Percentiles rank a stretch among this genome's conserved stretches.
phyloP scores from a whole-genome alignment of 2,329 filamentous ascomycete genomes.

The Drechslerella coelobrocha region DNA sequence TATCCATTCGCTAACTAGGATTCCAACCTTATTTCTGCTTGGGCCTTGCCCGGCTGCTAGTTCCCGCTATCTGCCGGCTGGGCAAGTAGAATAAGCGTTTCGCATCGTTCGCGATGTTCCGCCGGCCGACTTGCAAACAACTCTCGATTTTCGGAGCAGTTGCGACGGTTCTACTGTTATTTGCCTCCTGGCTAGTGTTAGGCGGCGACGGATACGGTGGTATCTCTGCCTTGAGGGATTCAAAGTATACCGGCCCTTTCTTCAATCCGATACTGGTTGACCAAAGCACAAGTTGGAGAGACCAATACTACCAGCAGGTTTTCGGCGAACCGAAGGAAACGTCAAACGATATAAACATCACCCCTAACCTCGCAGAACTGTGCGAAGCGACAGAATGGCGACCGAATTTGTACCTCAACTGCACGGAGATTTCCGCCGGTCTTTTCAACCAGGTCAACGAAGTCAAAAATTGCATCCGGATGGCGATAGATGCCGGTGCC shows the following conservation, averaged over 20 bases:
- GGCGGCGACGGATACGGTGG: too few species aligned
- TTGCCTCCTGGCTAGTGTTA: neutral
- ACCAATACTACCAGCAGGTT: constrained; percentile 26
- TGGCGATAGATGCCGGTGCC: constrained; percentile 34
- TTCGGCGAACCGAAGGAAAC: constrained; percentile 22
- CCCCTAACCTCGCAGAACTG: constrained; percentile 29
- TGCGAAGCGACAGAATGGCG: constrained; percentile 26
- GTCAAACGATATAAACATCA: constrained; percentile 17
- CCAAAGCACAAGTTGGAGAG: constrained; percentile 20
- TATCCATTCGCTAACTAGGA: too few species aligned
- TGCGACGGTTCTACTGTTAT: constrained; percentile 1
- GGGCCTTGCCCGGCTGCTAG: neutral
- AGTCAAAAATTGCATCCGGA: constrained; percentile 37
- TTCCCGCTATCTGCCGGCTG: neutral
- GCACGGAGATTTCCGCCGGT: constrained; percentile 19
- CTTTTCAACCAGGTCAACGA: constrained; percentile 43
- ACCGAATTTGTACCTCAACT: constrained; percentile 33
- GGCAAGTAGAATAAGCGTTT: neutral
- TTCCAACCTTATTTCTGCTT: too few species aligned
- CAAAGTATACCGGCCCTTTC: neutral
- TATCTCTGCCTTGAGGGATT: neutral
- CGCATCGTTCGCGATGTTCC: neutral
- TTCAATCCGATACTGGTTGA: neutral
- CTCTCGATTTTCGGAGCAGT: neutral
- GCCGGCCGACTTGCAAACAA: neutral